Evolutionary conservation across 139 green algal species (phyloP).

Genomic region (Haematococcus sp.): DNA sequence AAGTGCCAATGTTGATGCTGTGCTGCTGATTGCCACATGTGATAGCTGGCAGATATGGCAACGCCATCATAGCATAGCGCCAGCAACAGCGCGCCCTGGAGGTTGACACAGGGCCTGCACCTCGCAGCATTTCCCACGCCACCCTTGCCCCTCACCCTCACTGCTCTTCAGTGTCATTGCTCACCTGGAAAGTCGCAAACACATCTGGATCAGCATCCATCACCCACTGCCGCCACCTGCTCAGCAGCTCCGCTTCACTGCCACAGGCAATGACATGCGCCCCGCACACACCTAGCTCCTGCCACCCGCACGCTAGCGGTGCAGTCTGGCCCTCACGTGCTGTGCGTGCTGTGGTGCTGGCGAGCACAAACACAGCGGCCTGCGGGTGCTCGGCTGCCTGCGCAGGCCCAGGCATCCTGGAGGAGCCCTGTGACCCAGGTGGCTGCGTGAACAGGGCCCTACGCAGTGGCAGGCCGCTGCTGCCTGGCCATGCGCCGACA

Average conservation of each 20-base stretch:
- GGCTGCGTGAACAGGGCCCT: too few relatives aligned
- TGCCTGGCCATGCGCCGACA: too few relatives aligned
- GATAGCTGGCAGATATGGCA: too few relatives aligned
- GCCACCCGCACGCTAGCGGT: background rate
- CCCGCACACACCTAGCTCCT: background rate
- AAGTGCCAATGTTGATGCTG: background rate
- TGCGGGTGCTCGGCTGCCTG: background rate
- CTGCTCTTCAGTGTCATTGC: background rate
- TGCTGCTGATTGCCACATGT: background rate
- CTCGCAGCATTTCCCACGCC: too few relatives aligned
- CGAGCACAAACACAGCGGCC: background rate
- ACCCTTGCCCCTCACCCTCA: too few relatives aligned
- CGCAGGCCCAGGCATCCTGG: background rate
- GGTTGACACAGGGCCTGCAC: too few relatives aligned
- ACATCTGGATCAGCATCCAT: slow-evolving; percentile 54
- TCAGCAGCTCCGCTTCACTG: slow-evolving; percentile 58
- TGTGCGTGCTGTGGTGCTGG: background rate
- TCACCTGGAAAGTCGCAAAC: slow-evolving; percentile 65
- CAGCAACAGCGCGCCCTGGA: too few relatives aligned
- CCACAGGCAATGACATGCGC: background rate
- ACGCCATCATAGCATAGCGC: too few relatives aligned
- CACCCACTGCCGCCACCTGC: slow-evolving; percentile 48
- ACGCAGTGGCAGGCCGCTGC: too few relatives aligned
- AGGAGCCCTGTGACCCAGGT: too few relatives aligned
- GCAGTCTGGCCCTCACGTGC: background rate